Evolutionary conservation across 2,329 filamentous ascomycete species (phyloP), one percentile per base, ranked within the genome.

Genomic region (Dactylella cylindrospora): DNA sequence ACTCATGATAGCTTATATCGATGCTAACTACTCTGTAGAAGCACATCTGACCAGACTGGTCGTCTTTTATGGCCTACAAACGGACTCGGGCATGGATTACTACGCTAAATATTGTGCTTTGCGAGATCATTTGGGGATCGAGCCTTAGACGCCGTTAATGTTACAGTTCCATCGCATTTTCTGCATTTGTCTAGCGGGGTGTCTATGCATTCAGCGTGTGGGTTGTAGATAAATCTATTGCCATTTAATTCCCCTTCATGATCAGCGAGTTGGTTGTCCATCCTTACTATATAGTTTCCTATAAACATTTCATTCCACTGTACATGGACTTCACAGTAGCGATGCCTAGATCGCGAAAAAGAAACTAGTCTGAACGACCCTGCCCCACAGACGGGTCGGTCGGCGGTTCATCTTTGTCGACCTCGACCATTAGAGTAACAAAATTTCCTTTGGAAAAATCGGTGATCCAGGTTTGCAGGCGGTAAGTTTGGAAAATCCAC

Each of bases 71-170:
- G 50, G 39, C 17, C 33, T 64, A 15, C 59, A 64, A 40, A 41
- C 50, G 25, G 49, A 54, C 36, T 35, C 51, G 7, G 43, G 31
- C 2, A 64, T 64, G 59, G 44, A 64, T 23, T 64, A 64, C 17
- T 64, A 64, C 32, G 52, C 51, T 7, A 64, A 64, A 41, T 64
- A 57, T 26, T 64, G 51, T 33, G 59, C 59, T 22, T 32, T 64
- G 26, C 50, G 59, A 51, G 59, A 64, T 20, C 59, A 64, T 17
- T 38, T 64, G 15, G 59, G 59, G 10, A 64, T 64, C 31, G 59
- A 64, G 22, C 59, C 59, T 35, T 57, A 57, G 29, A 31, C 22
- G 12, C 22, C 10, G 23, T 35, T 28, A 6, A 31, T 17, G 20
- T 15, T 3, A 45, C 19, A 10, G 17, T 15, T 33, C 28, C 26